Conservation (phyloP, 2,329 filamentous ascomycete genomes). For the Ambrosiella xylebori region DNA sequence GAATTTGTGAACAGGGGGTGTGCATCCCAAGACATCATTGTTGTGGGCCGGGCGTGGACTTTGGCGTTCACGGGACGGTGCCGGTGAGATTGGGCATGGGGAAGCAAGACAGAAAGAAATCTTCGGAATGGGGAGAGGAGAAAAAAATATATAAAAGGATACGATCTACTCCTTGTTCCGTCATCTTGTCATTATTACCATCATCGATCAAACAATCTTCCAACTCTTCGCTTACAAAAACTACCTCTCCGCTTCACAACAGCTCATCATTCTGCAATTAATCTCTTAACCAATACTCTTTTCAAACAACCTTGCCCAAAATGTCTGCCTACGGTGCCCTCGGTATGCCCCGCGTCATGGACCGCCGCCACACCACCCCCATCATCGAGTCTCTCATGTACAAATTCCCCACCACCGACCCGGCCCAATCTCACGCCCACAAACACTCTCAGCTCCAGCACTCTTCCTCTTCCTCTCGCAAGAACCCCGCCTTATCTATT, state of each 20-base stretch:
- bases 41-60: no score
- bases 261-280: conserved; percentile 31
- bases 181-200: no score
- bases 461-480: neutral
- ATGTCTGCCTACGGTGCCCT: conserved; percentile 12
- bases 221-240: conserved; percentile 24
- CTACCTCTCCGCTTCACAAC: conserved; percentile 31
- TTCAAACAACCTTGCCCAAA: conserved; percentile 20
- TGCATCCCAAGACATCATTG: no score
- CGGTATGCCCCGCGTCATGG: conserved; percentile 11
- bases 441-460: no score
- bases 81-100: no score
- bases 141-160: no score
- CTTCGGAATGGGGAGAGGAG: no score
- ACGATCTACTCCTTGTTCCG: no score
- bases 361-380: conserved; percentile 14
- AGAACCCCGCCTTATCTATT: neutral
- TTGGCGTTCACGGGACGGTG: no score
- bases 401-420: conserved; percentile 8
- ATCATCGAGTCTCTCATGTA: conserved; percentile 15
- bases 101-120: no score
- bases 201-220: neutral
- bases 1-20: no score
- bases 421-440: neutral
- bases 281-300: conserved; percentile 32